Evolutionary conservation across 2,329 filamentous ascomycete genomes (phyloP).

Genomic region (Plectosphaerella plurivora): DNA sequence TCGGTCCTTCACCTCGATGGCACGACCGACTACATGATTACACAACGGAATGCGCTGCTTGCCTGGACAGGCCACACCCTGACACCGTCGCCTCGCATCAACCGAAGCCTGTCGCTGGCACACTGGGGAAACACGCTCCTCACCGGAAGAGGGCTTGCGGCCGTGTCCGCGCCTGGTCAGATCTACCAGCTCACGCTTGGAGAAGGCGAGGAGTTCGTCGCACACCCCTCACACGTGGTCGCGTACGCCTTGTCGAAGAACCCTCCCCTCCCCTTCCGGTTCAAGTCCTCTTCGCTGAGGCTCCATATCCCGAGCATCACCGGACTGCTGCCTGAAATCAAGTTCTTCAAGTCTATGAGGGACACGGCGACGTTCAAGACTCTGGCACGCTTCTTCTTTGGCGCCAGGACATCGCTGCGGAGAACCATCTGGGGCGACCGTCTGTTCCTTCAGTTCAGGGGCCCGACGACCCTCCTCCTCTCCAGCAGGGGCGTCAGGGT

Average conservation of each 20-base stretch:
- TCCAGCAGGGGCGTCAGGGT: constrained; percentile 81
- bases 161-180: constrained; percentile 80
- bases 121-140: constrained; percentile 91
- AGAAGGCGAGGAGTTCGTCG: constrained; percentile 83
- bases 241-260: constrained; percentile 78
- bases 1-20: constrained; percentile 87
- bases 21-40: constrained; percentile 90
- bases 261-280: constrained; percentile 77
- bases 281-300: constrained; percentile 70
- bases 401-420: constrained; percentile 69
- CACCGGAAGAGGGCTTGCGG: constrained; percentile 82
- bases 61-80: constrained; percentile 95
- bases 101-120: constrained; percentile 68
- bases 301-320: constrained; percentile 75
- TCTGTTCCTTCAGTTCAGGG: constrained; percentile 85
- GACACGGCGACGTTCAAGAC: constrained; percentile 69
- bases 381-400: constrained; percentile 60
- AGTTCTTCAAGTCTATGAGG: constrained; percentile 70
- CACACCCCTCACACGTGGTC: constrained; percentile 86
- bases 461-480: constrained; percentile 79
- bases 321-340: constrained; percentile 60
- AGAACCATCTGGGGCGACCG: constrained; percentile 91
- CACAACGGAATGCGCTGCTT: constrained; percentile 82
- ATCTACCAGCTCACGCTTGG: constrained; percentile 80
- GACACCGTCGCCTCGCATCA: constrained; percentile 68